Evolutionary conservation across 768 basidiomycete species (phyloP), one percentile per base, ranked within the genome.

Genomic region (Cyclocybe cylindracea): DNA sequence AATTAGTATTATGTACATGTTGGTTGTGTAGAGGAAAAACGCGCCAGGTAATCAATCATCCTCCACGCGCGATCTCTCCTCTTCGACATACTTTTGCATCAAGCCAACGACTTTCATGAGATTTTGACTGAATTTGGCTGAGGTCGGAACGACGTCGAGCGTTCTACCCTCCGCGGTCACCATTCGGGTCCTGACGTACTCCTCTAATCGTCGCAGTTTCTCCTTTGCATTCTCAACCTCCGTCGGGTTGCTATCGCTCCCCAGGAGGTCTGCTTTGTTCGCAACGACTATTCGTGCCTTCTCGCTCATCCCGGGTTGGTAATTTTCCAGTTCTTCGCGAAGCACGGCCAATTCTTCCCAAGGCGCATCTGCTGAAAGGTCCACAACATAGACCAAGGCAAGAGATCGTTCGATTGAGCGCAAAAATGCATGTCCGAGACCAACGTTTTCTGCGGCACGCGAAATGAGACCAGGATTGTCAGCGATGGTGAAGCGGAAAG

Each of bases 401-500:
- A 86, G 83, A 10, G 93, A 93, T 5, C 97, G 86, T 63, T 98
- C 95, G 68, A 98, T 91, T 1, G 92, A 87, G 10, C 94, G 84
- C 29, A 99, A 70, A 76, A 98, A 98, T 1, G 90, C 88, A 69
- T 98, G 94, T 0, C 96, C 97, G 2, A 98, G 80, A 3, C 95
- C 97, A 44, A 93, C 85, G 65, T 96, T 91, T 61, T 92, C 85
- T 2, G 92, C 90, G 2, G 94, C 91, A 10, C 80, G 77, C 7
- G 83, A 80, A 50, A 98, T 86, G 40, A 98, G 84, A 7, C 97
- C 97, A 0, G 97, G 97, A 64, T 98, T 98, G 71, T 99, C 97
- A 35, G 94, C 91, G 58, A 99, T 86, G 10, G 94, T 97, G 76
- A 98, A 97, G 8, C 97, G 83, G 66, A 92, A 87, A 4, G 76